Base-by-base conservation (phyloP, 2,329 filamentous ascomycete species). In the Kalmusia sp. region DNA sequence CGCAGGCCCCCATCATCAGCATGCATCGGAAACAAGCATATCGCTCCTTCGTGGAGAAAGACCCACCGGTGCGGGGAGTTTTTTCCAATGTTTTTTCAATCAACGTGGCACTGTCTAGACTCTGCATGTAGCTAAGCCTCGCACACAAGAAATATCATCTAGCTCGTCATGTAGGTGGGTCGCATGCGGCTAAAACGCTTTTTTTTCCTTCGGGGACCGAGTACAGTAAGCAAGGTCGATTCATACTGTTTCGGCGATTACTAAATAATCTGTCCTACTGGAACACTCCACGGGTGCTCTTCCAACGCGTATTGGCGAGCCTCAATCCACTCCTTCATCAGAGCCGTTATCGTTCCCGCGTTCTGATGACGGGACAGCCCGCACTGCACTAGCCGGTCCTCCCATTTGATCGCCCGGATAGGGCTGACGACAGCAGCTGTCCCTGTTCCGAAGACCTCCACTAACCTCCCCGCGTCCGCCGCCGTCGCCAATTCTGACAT, bases 371-470 rank as follows among this genome's bases (percentile, higher is more conserved):
- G 28, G 41, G 41, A 22, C 17, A 45, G 28, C 6, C 41, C 41
- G 28, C 41, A 45, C 5, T 45, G 28, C 17, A 45, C 28, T n/a
- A 45, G 41, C 5, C 17, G 19, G 3, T 34, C 41, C 7, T 19
- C 11, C 17, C 28, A 45, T 12, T 34, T 33, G 41, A 45, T 45
- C 28, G 17, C 3, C 17, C 41, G 41, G 17, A 45, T 34, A 34
- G 41, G 41, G 41, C 41, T 45, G 41, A 45, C 41, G 19, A 45
- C 14, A 12, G 41, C 41, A n/a, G 41, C 41, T n/a, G 41, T 45
- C 9, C 41, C 41, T 33, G 41, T 34, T 4, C 41, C 41, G 12
- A 45, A 45, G 4, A 34, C 41, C 17, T 45, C 41, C 7, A 45
- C 14, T 14, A 45, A 14, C 17, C 28, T 33, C 3, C 41, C 41